Evolutionary conservation across 2,329 filamentous ascomycete genomes (phyloP), one percentile per base, ranked within the genome.

Genomic region (Ophiosphaerella herpotricha): DNA sequence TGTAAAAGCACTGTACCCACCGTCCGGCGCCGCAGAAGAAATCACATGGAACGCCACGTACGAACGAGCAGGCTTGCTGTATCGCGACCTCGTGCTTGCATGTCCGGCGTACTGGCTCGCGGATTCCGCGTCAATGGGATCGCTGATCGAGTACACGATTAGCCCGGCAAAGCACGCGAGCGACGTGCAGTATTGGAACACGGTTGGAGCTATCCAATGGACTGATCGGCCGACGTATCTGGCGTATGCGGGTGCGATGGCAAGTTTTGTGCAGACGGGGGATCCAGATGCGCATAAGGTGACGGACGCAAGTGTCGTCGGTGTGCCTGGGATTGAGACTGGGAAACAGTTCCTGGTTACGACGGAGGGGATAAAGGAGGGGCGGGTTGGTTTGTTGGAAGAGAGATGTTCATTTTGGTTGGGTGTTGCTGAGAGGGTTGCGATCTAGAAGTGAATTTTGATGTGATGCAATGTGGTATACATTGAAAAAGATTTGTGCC

Each of bases 21-120:
- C 60, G 0, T 47, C 46, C 0, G 82, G 82, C 1, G 68, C 60
- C 1, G 75, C 80, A 0, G 82, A 84, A 64, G 76, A 75, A 0
- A 69, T 82, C 0, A 49, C 16, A 1, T 85, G 83, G 55, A 80
- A 81, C 46, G 77, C 77, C 1, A 78, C 79, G 0, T 81, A 78
- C 43, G 71, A 75, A 1, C 74, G 82, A 18, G 83, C 84, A 0
- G 82, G 82, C 0, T 61, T 86, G 14, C 67, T 87, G 1, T 86
- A 82, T 54, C 70, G 84, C 11, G 84, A 87, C 60, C 70, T 80
- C 0, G 79, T 84, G 0, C 76, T 87, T 7, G 78, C 83, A 0
- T 87, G 84, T 64, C 84, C 84, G 0, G 78, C 78, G 2, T 81
- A 80, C 52, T 87, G 83, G 84, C 74, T 82, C 52, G 75, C 80